These are phyloP conservation scores for Suillus paluster DNA, from an alignment of 768 basidiomycete species.

Conservation along the genomic window DNA sequence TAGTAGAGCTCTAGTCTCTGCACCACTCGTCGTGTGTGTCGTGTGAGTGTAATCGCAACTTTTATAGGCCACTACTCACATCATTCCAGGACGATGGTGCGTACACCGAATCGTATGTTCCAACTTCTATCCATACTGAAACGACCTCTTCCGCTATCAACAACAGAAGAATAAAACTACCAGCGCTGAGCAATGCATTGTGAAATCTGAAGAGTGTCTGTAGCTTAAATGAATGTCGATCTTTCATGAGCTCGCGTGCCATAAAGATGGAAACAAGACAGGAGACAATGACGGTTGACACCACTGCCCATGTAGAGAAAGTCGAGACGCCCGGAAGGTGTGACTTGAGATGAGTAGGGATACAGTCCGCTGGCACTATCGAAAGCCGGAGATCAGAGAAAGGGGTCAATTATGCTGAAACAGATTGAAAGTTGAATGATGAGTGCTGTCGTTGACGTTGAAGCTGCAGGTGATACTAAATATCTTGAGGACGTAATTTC, in stretches of 20 bases:
- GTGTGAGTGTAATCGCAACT: slow-evolving; percentile 8
- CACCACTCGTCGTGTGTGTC: slow-evolving; percentile 7
- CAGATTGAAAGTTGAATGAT: background rate
- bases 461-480: background rate
- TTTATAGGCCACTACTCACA: slow-evolving; percentile 49
- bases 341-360: slow-evolving; percentile 59
- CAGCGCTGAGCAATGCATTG: slow-evolving; percentile 83
- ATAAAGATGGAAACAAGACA: slow-evolving; percentile 90
- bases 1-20: slow-evolving; percentile 92
- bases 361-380: slow-evolving; percentile 50
- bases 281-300: slow-evolving; percentile 64
- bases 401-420: slow-evolving; percentile 56
- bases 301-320: slow-evolving; percentile 73
- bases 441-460: too few relatives aligned
- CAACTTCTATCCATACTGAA: slow-evolving; percentile 76
- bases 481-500: background rate
- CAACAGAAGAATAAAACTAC: slow-evolving; percentile 75
- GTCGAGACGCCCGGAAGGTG: slow-evolving; percentile 82
- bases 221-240: slow-evolving; percentile 68
- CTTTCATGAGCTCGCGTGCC: slow-evolving; percentile 82
- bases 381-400: slow-evolving; percentile 72
- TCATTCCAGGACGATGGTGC: slow-evolving; percentile 75
- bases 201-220: slow-evolving; percentile 83
- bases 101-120: slow-evolving; percentile 80
- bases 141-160: slow-evolving; percentile 89